Evolutionary conservation across 305 asterid genomes (phyloP), one percentile per base, ranked within the genome.

Genomic region (Plantago rigida): DNA sequence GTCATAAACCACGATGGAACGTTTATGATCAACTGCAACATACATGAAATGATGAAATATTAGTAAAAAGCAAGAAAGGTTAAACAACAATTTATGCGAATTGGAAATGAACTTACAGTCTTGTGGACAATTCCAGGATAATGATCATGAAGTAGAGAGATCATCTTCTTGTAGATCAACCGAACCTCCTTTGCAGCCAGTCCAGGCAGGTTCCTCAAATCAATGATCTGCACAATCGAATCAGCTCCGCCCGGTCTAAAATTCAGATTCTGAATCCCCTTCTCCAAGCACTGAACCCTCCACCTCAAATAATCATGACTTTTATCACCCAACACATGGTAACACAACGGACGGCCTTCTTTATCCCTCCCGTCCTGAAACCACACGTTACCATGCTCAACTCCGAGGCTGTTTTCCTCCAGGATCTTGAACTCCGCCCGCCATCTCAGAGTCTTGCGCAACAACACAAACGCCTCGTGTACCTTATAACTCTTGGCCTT

Each of bases 1-100:
- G 96, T 80, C 24, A 78, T 31, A 64, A 76, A 84, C 96, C 94
- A 87, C 24, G 85, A 63, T 0, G 98, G 95, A 63, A 80, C 85
- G 41, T 91, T 86, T 61, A 88, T 70, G 67, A 88, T 63, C 11
- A 88, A 59, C 98, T 91, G 98, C 83, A 73, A 50, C 15, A 13
- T 61, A 24, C 63, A 60, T 56, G 13, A 9, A 26, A 66, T 28
- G 22, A 57, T 56, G 13, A 9, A 26, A 66, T 28, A 36, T 15
- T 17, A 42, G 39, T 14, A 31, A 31, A 5, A 64, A 58, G 56
- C 39, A 22, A 3, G 14, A 15, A 41, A 1, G 26, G 26, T 22
- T 22, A 2, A 22, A 1, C 26, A 22, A 22, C 26, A 22, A 22
- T 22, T 22, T 22, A 22, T 22, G 26, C 26, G 1, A 22, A 60